These are phyloP conservation scores for Phoma sp. DNA, from an alignment of 2,329 filamentous ascomycete genomes.

Conservation along the genomic window DNA sequence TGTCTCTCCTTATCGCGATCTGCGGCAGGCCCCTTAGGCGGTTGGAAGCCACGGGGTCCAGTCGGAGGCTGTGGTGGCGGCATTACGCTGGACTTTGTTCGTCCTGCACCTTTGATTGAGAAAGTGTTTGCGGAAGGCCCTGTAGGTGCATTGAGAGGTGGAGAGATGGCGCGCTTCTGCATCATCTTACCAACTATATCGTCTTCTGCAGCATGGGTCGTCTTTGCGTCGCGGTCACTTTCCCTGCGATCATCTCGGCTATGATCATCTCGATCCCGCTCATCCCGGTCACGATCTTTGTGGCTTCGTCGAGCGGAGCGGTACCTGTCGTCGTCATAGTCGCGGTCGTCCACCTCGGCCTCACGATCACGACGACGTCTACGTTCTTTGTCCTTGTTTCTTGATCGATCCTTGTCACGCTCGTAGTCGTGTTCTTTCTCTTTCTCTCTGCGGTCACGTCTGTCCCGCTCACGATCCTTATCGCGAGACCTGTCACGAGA, in stretches of 20 bases:
- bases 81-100: slow-evolving; percentile 30
- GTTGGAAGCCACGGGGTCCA: slow-evolving; percentile 43
- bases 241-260: slow-evolving; percentile 26
- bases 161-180: slow-evolving; percentile 38
- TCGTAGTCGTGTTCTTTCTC: slow-evolving; percentile 54
- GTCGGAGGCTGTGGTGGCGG: slow-evolving; percentile 47
- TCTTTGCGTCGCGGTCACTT: slow-evolving; percentile 16
- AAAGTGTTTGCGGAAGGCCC: slow-evolving; percentile 53
- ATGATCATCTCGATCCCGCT: slow-evolving; percentile 46
- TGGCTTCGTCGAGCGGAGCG: slow-evolving; percentile 51
- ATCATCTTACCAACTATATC: slow-evolving; percentile 36
- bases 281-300: slow-evolving; percentile 51
- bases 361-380: slow-evolving; percentile 59
- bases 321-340: slow-evolving; percentile 48
- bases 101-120: slow-evolving; percentile 48
- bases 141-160: slow-evolving; percentile 43
- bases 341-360: slow-evolving; percentile 42
- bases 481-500: slow-evolving; percentile 41
- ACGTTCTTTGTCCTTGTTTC: slow-evolving; percentile 49
- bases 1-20: slow-evolving; percentile 35
- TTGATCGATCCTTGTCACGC: slow-evolving; percentile 49
- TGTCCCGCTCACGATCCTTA: slow-evolving; percentile 41
- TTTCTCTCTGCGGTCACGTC: slow-evolving; percentile 56
- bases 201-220: slow-evolving; percentile 13
- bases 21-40: slow-evolving; percentile 47